A percentile compares a stretch with the other conserved stretches of the same genome.
Conservation (phyloP, 108 stramenopile species). For the Halocafeteria seosinensis region DNA sequence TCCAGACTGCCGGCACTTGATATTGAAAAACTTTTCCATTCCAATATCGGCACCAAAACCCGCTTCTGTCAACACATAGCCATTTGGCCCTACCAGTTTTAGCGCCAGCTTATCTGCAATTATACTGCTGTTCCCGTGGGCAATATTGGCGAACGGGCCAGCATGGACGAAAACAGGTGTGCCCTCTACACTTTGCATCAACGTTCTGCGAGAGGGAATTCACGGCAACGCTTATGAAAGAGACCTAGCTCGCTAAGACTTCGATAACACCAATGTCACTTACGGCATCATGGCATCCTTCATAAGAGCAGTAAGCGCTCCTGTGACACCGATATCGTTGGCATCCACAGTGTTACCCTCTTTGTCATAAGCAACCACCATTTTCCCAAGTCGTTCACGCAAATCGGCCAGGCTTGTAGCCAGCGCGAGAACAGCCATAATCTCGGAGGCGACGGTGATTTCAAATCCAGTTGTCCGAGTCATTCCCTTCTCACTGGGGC, state of each 20-base stretch:
- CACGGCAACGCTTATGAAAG: too few species aligned
- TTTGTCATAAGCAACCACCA: constrained; percentile 74
- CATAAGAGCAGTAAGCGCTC: constrained; percentile 86
- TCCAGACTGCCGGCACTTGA: constrained; percentile 77
- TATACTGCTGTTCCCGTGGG: constrained; percentile 78
- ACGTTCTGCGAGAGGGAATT: too few species aligned
- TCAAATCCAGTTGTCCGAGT: constrained; percentile 76
- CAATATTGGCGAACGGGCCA: constrained; percentile 90
- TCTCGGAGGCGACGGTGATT: constrained; percentile 86
- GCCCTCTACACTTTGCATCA: constrained; percentile 93
- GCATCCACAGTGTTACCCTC: constrained; percentile 58
- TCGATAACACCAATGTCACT: too few species aligned
- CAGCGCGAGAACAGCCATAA: constrained; percentile 90
- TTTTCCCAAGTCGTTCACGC: constrained; percentile 67
- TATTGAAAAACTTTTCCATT: constrained; percentile 97
- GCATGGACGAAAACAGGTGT: constrained; percentile 93
- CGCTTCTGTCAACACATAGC: constrained; percentile 87
- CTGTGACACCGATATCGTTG: constrained; percentile 87
- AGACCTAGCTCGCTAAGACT: constrained; percentile 12
- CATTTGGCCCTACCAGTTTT: constrained; percentile 69
- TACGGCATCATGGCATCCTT: constrained; percentile 82
- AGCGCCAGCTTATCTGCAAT: constrained; percentile 84
- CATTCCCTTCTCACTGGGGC: constrained; percentile 57
- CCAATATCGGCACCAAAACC: constrained; percentile 96
- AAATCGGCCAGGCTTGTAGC: constrained; percentile 66